Evolutionary conservation across 441 rosid species (phyloP).

Genomic region (Hura crepitans): DNA sequence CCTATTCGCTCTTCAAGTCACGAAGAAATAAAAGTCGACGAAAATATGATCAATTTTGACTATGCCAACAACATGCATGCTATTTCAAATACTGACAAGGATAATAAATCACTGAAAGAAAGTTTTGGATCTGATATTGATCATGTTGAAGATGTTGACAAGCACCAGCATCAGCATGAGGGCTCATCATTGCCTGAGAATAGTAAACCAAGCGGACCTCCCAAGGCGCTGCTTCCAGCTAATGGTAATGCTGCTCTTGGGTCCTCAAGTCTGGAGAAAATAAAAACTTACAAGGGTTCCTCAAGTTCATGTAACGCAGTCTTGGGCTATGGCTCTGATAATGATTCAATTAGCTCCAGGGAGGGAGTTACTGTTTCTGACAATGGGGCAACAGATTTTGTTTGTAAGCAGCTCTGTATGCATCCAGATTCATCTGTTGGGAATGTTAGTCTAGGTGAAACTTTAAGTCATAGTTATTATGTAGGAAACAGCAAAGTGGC

Average conservation of each 20-base stretch:
- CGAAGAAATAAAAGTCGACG: constrained; percentile 32
- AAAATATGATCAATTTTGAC: constrained; percentile 25
- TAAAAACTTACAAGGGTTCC: constrained; percentile 23
- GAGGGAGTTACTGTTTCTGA: constrained; percentile 32
- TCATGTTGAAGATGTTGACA: constrained; percentile 28
- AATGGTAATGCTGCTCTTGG: constrained; percentile 28
- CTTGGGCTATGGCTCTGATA: constrained; percentile 20
- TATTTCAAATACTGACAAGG: constrained; percentile 27
- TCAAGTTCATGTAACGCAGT: constrained; percentile 26
- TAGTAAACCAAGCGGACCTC: constrained; percentile 23
- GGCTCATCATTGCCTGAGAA: constrained; percentile 29
- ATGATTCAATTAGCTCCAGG: constrained; percentile 21
- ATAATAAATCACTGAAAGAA: constrained; percentile 25
- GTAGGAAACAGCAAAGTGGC: constrained; percentile 13
- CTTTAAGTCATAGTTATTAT: constrained; percentile 19
- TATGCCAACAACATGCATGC: constrained; percentile 17
- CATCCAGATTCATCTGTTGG: constrained; percentile 24
- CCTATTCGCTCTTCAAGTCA: constrained; percentile 30
- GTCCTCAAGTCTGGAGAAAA: constrained; percentile 35
- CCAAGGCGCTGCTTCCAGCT: constrained; percentile 24
- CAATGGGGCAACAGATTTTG: constrained; percentile 24
- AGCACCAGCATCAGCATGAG: constrained; percentile 26
- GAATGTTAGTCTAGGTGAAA: constrained; percentile 29
- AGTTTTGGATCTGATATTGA: constrained; percentile 19
- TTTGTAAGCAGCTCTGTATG: constrained; percentile 27